phyloP scores from a whole-genome alignment of 2,329 filamentous ascomycete species.

The Alternaria incomplexa region DNA sequence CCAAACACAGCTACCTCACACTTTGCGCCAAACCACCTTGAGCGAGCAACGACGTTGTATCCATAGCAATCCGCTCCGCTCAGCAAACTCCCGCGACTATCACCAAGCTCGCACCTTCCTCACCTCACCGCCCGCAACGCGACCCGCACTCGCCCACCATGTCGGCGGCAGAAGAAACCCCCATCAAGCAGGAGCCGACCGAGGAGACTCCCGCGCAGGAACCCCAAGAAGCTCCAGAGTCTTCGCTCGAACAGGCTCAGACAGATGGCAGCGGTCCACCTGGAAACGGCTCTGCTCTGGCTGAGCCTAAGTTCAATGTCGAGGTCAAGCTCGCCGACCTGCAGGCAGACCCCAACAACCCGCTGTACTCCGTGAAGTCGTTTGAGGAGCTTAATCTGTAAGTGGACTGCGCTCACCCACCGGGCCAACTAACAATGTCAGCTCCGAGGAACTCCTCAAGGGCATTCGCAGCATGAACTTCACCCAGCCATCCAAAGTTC shows the following conservation, averaged over 20 bases:
- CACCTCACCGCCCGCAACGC: not conserved
- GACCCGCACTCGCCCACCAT: conserved; percentile 7
- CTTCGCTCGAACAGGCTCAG: conserved; percentile 38
- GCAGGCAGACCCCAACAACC: conserved; percentile 84
- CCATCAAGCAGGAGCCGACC: conserved; percentile 11
- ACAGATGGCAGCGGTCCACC: conserved; percentile 56
- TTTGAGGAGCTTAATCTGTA: conserved; percentile 90
- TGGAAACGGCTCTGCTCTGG: conserved; percentile 53
- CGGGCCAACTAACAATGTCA: conserved; percentile 18
- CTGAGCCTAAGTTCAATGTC: conserved; percentile 83
- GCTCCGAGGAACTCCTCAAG: conserved; percentile 54
- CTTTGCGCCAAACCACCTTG: not conserved
- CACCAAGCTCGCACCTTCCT: not conserved
- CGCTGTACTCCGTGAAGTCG: conserved; percentile 80
- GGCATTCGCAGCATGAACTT: conserved; percentile 86
- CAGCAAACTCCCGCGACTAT: not conserved
- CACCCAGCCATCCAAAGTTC: conserved; percentile 95
- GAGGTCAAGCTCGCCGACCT: conserved; percentile 91
- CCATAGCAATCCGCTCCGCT: not conserved
- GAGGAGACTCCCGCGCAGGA: conserved; percentile 17
- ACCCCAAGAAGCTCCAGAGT: not conserved
- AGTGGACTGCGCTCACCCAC: conserved; percentile 44
- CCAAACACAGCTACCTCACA: not conserved
- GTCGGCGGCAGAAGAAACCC: conserved; percentile 23
- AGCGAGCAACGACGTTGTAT: not conserved